These are phyloP conservation scores for Oehlia diaphana DNA, from an alignment of 192 early-diverging fungal species.

Conservation along the genomic window DNA sequence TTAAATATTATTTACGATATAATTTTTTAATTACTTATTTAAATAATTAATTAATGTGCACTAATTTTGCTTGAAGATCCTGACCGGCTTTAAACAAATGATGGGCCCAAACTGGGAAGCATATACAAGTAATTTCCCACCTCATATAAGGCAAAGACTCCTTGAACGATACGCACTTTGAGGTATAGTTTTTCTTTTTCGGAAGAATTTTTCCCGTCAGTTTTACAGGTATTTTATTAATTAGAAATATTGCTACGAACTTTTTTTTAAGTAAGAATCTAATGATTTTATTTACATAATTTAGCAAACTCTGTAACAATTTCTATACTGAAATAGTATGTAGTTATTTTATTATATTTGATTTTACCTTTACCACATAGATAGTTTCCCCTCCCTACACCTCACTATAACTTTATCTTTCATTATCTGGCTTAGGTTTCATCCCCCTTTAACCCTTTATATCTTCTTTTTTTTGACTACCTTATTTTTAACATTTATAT, in stretches of 20 bases:
- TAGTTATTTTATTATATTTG: background rate
- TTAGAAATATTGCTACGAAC: background rate
- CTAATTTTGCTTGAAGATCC: slow-evolving; percentile 44
- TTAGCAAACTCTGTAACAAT: background rate
- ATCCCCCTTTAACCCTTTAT: background rate
- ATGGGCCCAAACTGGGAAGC: slow-evolving; percentile 62
- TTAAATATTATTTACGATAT: background rate
- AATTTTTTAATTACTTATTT: background rate
- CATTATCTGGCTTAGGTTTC: background rate
- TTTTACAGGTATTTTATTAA: background rate
- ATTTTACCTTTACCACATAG: background rate
- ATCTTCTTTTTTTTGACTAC: background rate
- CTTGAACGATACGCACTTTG: slow-evolving; percentile 55
- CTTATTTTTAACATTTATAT: background rate
- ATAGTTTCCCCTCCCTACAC: background rate
- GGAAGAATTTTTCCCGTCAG: background rate
- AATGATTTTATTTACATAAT: background rate
- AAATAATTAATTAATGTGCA: background rate
- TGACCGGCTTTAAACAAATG: slow-evolving; percentile 67
- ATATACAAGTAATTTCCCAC: slow-evolving; percentile 43
- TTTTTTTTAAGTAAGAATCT: background rate
- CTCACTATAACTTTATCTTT: background rate
- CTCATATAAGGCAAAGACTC: slow-evolving; percentile 47
- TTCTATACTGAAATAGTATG: background rate
- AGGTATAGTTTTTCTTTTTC: background rate